These are phyloP conservation scores for Lagenidium sp. DNA, from an alignment of 352 stramenopile species.

Conservation along the genomic window DNA sequence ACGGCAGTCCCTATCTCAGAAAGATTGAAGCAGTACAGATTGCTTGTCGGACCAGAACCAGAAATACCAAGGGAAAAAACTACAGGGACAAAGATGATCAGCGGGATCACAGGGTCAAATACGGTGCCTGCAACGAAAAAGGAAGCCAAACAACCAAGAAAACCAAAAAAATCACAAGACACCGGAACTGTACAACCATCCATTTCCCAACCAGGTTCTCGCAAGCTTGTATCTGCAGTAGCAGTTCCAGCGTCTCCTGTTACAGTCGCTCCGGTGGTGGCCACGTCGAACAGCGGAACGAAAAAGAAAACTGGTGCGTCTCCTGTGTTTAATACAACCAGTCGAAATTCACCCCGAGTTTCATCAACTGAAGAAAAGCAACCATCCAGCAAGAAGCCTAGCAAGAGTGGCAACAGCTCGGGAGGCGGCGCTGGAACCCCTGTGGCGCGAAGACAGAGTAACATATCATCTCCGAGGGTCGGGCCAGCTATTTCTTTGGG, in stretches of 20 bases:
- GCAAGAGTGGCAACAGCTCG: background rate
- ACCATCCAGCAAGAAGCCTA: conserved; percentile 6
- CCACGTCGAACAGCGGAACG: conserved; percentile 7
- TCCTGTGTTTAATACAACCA: conserved; percentile 1
- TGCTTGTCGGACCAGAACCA: conserved; percentile 10
- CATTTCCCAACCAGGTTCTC: conserved; percentile 1
- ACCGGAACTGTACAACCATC: conserved; percentile 1
- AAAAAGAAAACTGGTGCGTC: conserved; percentile 12
- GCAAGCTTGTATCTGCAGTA: background rate
- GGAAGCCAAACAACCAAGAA: conserved; percentile 61
- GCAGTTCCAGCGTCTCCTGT: conserved; percentile 7
- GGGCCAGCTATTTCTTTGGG: conserved; percentile 14
- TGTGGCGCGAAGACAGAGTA: conserved; percentile 3
- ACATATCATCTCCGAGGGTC: conserved; percentile 10
- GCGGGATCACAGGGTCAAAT: conserved; percentile 9
- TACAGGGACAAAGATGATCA: background rate
- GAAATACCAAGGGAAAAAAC: background rate
- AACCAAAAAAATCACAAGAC: conserved; percentile 62
- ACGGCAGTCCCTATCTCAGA: conserved; percentile 56
- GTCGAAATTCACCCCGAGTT: conserved; percentile 12
- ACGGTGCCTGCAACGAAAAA: conserved; percentile 40
- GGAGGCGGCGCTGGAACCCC: background rate
- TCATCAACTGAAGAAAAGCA: conserved; percentile 10
- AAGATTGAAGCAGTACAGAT: conserved; percentile 42
- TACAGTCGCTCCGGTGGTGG: conserved; percentile 1